These are phyloP conservation scores for Immersiella caudata DNA, from an alignment of 495 filamentous ascomycete genomes.

Conservation along the genomic window DNA sequence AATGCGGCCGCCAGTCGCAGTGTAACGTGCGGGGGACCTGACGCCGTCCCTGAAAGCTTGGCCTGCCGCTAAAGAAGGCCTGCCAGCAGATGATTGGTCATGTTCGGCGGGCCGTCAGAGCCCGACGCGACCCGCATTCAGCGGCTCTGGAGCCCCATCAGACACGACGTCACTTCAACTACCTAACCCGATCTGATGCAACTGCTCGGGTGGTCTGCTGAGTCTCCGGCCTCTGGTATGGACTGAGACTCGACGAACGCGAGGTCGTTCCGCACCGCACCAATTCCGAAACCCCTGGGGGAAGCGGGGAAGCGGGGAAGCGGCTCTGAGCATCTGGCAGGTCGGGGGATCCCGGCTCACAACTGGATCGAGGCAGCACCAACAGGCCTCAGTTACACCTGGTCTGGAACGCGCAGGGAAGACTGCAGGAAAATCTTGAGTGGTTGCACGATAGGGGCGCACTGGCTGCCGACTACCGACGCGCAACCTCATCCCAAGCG, in stretches of 20 bases:
- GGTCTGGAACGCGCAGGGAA: not conserved
- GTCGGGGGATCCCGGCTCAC: too few species aligned
- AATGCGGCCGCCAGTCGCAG: not conserved
- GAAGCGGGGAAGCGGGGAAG: not conserved
- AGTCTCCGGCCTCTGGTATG: too few species aligned
- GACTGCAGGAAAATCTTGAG: not conserved
- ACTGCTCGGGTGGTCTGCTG: too few species aligned
- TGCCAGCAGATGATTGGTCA: not conserved
- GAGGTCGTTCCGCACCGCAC: not conserved
- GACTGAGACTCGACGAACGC: too few species aligned
- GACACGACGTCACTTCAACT: too few species aligned
- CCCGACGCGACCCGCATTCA: not conserved
- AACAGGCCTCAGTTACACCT: not conserved
- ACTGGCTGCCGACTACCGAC: not conserved
- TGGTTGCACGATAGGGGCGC: not conserved
- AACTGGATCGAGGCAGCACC: too few species aligned
- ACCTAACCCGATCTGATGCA: too few species aligned
- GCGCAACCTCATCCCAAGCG: not conserved
- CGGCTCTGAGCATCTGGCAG: not conserved
- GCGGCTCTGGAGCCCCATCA: not conserved
- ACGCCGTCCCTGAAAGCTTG: not conserved
- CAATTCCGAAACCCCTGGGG: not conserved
- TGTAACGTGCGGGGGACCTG: not conserved
- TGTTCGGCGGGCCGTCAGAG: not conserved
- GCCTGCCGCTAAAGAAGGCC: not conserved